A percentile compares a stretch with the other conserved stretches of the same genome.
phyloP scores from a whole-genome alignment of 108 stramenopile genomes.

The Fistulifera solaris region DNA sequence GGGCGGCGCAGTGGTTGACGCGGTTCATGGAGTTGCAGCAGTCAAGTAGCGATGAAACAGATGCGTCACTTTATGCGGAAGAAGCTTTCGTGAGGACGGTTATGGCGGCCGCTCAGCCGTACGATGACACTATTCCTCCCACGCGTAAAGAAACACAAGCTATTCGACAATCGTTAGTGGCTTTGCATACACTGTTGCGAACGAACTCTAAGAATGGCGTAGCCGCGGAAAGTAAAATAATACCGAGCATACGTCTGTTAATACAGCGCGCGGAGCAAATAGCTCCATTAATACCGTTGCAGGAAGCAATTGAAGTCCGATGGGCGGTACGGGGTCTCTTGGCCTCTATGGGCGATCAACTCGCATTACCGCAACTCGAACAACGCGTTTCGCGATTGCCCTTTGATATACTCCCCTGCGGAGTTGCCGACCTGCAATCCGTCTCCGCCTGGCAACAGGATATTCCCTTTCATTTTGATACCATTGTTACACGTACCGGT shows the following conservation, averaged over 20 bases:
- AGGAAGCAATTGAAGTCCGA: conserved; percentile 41
- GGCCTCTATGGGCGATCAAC: conserved; percentile 18
- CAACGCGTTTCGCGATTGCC: conserved; percentile 30
- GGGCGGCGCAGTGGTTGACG: conserved; percentile 42
- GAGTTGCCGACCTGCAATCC: conserved; percentile 10
- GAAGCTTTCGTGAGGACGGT: conserved; percentile 25
- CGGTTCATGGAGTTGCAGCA: conserved; percentile 29
- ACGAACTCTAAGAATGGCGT: conserved; percentile 1
- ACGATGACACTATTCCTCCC: conserved; percentile 5
- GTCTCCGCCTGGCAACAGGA: conserved; percentile 19
- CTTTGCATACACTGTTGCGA: conserved; percentile 24
- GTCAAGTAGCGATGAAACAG: no score
- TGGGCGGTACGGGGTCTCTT: conserved; percentile 44
- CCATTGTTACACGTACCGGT: conserved; percentile 50
- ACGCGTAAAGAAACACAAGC: conserved; percentile 14
- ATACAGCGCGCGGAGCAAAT: conserved; percentile 26
- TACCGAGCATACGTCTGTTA: no score
- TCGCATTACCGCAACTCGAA: conserved; percentile 24
- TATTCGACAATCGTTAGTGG: conserved; percentile 31
- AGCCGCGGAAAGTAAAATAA: neutral
- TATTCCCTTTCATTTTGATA: conserved; percentile 57
- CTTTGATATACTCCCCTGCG: conserved; percentile 53
- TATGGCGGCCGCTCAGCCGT: conserved; percentile 32
- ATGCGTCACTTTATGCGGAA: no score
- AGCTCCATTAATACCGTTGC: conserved; percentile 21